These are phyloP conservation scores for Tricholoma bakamatsutake DNA, from an alignment of 768 basidiomycete genomes.

Conservation along the genomic window DNA sequence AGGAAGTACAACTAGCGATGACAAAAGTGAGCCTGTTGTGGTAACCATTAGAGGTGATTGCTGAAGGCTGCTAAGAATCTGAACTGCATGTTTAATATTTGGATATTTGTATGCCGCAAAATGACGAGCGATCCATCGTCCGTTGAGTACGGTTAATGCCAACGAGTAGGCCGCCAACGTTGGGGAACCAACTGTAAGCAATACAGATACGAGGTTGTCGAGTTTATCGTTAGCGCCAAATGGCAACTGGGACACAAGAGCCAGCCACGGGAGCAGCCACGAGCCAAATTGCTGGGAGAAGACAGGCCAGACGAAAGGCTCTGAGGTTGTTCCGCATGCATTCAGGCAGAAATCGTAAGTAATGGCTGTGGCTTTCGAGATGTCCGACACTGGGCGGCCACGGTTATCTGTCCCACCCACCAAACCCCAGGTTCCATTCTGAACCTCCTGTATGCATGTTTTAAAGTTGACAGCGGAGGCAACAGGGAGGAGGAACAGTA, in stretches of 20 bases:
- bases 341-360: constrained; percentile 24
- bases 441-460: no score
- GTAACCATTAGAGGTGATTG: constrained; percentile 33
- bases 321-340: constrained; percentile 20
- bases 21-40: constrained; percentile 21
- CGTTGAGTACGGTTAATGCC: constrained; percentile 35
- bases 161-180: constrained; percentile 41
- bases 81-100: constrained; percentile 24
- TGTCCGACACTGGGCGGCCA: constrained; percentile 18
- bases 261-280: constrained; percentile 46
- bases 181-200: constrained; percentile 41
- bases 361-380: constrained; percentile 21
- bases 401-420: constrained; percentile 21
- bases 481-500: no score
- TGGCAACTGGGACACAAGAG: constrained; percentile 42
- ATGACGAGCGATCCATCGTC: constrained; percentile 33
- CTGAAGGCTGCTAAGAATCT: constrained; percentile 33
- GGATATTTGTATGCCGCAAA: constrained; percentile 25
- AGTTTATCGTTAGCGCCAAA: constrained; percentile 34
- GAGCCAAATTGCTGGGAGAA: constrained; percentile 35
- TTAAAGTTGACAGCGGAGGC: no score
- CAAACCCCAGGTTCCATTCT: constrained; percentile 10
- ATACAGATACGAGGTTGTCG: constrained; percentile 36
- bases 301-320: constrained; percentile 24
- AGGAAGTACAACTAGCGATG: constrained; percentile 36